Base-by-base conservation (phyloP, 345 rosid genomes). In the Microcos paniculata region DNA sequence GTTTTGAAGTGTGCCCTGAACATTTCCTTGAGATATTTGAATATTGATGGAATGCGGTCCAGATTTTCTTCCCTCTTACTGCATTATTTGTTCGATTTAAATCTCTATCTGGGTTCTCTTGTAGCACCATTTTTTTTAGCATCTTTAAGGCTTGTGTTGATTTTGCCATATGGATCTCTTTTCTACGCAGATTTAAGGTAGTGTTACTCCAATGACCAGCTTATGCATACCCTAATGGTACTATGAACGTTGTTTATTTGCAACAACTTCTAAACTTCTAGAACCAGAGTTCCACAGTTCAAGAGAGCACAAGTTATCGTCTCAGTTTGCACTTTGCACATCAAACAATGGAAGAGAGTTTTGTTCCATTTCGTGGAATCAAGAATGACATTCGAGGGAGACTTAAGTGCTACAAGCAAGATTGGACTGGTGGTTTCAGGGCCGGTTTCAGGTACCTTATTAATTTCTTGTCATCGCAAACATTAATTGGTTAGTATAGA, bases 361-460 rank as follows among this genome's bases (percentile, higher is more conserved):
- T 91, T 84, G 93, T 90, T 38, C 98, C 98, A 19, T 89, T 93
- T 56, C 92, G 85, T 0, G 97, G 99, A 26, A 93, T 95, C 74
- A 93, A 88, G 82, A 89, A 89, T 73, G 99, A 95, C 81, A 76
- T 93, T 70, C 83, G 76, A 58, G 97, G 96, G 71, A 89, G 98
- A 81, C 78, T 89, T 79, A 77, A 72, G 81, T 95, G 96, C 81
- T 95, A 95, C 86, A 95, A 89, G 85, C 93, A 93, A 85, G 99
- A 95, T 46, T 95, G 99, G 99, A 84, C 73, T 55, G 84, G 97
- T 80, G 97, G 99, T 62, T 62, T 95, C 67, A 81, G 81, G 62
- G 92, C 99, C 52, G 97, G 99, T 38, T 83, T 90, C 78, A 86
- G 99, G 99, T 95, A 79, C 48, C 14, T 66, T 31, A 63, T 66